Evolutionary conservation across 2,329 filamentous ascomycete genomes (phyloP), one percentile per base, ranked within the genome.

Genomic region (Botrytis hyacinthi): DNA sequence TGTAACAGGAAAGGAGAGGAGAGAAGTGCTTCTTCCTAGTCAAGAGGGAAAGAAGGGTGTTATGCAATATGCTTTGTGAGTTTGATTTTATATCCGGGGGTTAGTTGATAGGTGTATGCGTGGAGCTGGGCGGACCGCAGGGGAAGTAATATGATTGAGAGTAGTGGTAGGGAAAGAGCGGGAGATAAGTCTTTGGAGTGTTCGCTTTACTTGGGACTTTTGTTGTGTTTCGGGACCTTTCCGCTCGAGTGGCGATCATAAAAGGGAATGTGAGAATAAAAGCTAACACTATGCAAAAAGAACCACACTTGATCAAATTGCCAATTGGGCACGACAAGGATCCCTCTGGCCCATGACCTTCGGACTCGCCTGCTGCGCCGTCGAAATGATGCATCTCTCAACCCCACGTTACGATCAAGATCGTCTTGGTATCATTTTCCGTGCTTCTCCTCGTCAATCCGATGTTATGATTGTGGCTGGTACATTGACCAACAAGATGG

Each of bases 401-500:
- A 94, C 93, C 75, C 93, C 93, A 22, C 91, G 93, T 51, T 96
- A 97, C 88, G 93, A 97, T 80, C 93, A 96, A 82, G 93, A 97
- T 84, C 90, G 94, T 51, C 86, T 95, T 74, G 93, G 94, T 76
- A 96, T 97, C 82, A 96, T 97, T 82, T 97, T 96, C 88, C 91
- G 93, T 78, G 93, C 93, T 74, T 95, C 93, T 22, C 93, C 93
- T 1, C 91, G 93, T 76, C 93, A 97, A 83, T 93, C 93, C 75
- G 94, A 97, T 83, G 92, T 97, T 77, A 96, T 97, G 93, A 96
- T 97, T 80, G 94, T 97, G 35, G 94, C 94, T 40, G 94, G 94
- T 74, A 97, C 94, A 44, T 88, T 97, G 75, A 97, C 93, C 78
- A 97, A 97, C 87, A 97, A 97, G 87, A 97, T 97, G 94, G 94